Evolutionary conservation across 2,329 filamentous ascomycete species (phyloP), one percentile per base, ranked within the genome.

Genomic region (Calonectria montana): DNA sequence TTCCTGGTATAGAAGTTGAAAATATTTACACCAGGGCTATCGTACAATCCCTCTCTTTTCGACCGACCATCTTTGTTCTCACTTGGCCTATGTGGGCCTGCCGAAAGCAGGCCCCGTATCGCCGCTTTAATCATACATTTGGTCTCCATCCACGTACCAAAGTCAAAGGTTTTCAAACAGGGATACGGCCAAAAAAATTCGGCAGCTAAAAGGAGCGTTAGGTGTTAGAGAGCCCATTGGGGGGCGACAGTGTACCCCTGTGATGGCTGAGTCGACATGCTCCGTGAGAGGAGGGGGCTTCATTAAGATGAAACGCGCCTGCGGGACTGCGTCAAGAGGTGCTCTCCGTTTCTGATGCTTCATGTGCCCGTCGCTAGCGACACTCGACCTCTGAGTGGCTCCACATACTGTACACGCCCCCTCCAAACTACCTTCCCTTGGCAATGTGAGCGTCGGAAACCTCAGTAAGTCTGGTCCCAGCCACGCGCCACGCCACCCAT

Each of bases 271-370:
- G 73, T 79, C 64, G 68, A 73, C 69, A 68, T 66, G 71, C 43
- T 23, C 43, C 43, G n/a, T 21, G n/a, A 71, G 69, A 74, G 71
- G 72, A 73, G 73, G 75, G 69, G 62, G 69, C 67, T 81, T 82
- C 82, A 79, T 83, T 80, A 84, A 82, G 78, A 74, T 87, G 87
- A 88, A 88, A 88, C 87, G 79, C 80, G 83, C 83, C 85, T 87
- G 86, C 84, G 80, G 85, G 85, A 85, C 70, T 86, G 85, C 86
- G 82, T 87, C 85, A 87, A 84, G 85, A 83, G 48, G 74, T 81
- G 81, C 80, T 82, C 76, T 80, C 83, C 79, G 76, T 80, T 80
- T 79, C 68, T 68, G 73, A 69, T 70, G 68, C 72, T 67, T 77
- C 77, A 75, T 82, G 73, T 76, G 47, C 65, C 39, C 74, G 78